phyloP scores from a whole-genome alignment of 768 basidiomycete species.

The Pulveroboletus sp. region DNA sequence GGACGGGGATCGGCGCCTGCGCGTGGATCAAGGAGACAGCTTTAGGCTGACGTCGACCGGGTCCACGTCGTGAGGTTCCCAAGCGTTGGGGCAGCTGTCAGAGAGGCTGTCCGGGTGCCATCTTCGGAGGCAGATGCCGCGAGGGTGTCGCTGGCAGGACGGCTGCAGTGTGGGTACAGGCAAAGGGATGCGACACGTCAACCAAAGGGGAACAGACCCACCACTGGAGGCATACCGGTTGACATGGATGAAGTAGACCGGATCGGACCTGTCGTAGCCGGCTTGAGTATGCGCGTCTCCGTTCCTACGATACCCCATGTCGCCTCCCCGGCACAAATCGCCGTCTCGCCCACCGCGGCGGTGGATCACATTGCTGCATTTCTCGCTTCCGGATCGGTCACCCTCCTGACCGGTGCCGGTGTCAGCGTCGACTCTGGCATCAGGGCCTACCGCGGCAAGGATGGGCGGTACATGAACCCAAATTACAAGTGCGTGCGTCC shows the following conservation, averaged over 20 bases:
- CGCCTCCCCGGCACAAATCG: slow-evolving; percentile 36
- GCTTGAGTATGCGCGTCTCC: too few species aligned
- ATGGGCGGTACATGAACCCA: slow-evolving; percentile 88
- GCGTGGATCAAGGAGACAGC: slow-evolving; percentile 82
- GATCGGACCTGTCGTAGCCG: too few species aligned
- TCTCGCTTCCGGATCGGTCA: slow-evolving; percentile 62
- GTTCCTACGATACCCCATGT: slow-evolving; percentile 66
- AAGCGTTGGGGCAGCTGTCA: slow-evolving; percentile 82
- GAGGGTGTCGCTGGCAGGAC: slow-evolving; percentile 85
- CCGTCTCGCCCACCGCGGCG: slow-evolving; percentile 48
- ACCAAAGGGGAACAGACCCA: slow-evolving; percentile 68
- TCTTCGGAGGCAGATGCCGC: slow-evolving; percentile 94
- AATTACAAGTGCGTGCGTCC: slow-evolving; percentile 66
- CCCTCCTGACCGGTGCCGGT: slow-evolving; percentile 85
- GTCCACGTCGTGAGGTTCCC: slow-evolving; percentile 79
- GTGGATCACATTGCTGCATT: slow-evolving; percentile 61
- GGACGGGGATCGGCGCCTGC: slow-evolving; percentile 75
- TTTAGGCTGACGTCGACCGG: slow-evolving; percentile 81
- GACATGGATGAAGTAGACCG: slow-evolving; percentile 33
- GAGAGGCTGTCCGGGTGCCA: slow-evolving; percentile 68
- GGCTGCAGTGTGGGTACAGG: slow-evolving; percentile 77
- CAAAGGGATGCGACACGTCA: slow-evolving; percentile 68
- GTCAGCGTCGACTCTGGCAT: slow-evolving; percentile 96
- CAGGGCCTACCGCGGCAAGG: slow-evolving; percentile 82
- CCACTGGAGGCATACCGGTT: slow-evolving; percentile 95